Evolutionary conservation across 2,329 filamentous ascomycete species (phyloP).

Genomic region (Xylaria sp.): DNA sequence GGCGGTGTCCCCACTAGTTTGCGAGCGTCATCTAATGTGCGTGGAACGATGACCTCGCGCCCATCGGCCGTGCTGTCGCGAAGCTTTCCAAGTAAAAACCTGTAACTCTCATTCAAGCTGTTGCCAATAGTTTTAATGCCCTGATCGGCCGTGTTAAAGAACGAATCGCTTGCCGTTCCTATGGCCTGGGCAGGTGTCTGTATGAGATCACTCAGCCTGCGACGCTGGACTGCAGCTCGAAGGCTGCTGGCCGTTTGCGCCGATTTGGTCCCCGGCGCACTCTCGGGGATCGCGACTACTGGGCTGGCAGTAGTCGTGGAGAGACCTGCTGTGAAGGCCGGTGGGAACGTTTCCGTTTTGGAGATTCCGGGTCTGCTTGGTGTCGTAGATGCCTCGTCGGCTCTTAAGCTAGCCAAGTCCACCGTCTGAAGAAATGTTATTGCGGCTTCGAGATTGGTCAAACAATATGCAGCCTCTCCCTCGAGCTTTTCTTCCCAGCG

Average conservation of each 20-base stretch:
- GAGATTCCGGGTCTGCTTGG: slow-evolving; percentile 69
- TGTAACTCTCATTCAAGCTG: slow-evolving; percentile 91
- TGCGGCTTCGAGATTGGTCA: slow-evolving; percentile 94
- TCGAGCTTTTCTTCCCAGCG: slow-evolving; percentile 86
- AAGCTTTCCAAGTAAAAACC: slow-evolving; percentile 88
- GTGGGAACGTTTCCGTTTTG: slow-evolving; percentile 65
- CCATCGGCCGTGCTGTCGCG: slow-evolving; percentile 72
- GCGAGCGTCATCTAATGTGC: slow-evolving; percentile 90
- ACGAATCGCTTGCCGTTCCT: slow-evolving; percentile 82
- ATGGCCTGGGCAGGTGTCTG: slow-evolving; percentile 85
- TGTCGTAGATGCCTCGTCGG: slow-evolving; percentile 78
- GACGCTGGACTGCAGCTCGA: slow-evolving; percentile 60
- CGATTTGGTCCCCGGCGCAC: slow-evolving; percentile 49
- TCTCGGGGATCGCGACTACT: slow-evolving; percentile 49
- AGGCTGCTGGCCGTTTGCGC: slow-evolving; percentile 55
- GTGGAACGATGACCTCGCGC: slow-evolving; percentile 73
- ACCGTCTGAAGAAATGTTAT: slow-evolving; percentile 96
- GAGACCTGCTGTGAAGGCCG: slow-evolving; percentile 62
- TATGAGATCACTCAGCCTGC: slow-evolving; percentile 86
- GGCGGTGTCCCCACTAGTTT: slow-evolving; percentile 83
- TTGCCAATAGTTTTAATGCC: slow-evolving; percentile 90
- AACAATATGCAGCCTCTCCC: slow-evolving; percentile 93
- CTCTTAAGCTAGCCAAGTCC: slow-evolving; percentile 86
- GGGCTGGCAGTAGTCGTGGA: slow-evolving; percentile 49
- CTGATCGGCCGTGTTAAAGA: slow-evolving; percentile 90